Percentiles rank a stretch among this genome's conserved stretches.
phyloP scores from a whole-genome alignment of 768 basidiomycete species.

The Tubosaeta sp. region DNA sequence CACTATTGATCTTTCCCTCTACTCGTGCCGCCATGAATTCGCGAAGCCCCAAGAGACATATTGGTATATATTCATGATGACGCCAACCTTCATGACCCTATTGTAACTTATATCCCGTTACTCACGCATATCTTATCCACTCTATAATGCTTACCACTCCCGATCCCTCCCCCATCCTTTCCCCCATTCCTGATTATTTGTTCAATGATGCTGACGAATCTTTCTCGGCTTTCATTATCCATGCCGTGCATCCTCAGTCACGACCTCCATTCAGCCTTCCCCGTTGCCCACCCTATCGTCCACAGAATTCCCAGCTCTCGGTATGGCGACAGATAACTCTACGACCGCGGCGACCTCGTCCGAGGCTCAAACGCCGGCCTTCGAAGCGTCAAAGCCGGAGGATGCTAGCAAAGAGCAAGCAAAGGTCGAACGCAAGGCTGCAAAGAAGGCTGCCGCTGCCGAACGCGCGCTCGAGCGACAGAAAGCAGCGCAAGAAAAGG shows the following conservation, averaged over 20 bases:
- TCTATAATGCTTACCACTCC: conserved; percentile 13
- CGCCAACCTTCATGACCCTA: conserved; percentile 15
- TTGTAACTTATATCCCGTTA: conserved; percentile 8
- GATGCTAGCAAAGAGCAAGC: conserved; percentile 43
- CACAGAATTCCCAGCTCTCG: conserved; percentile 73
- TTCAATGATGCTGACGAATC: conserved; percentile 40
- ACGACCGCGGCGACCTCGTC: conserved; percentile 4
- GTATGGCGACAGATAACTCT: conserved; percentile 13
- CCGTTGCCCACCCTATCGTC: conserved; percentile 52
- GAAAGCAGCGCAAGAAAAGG: conserved; percentile 55
- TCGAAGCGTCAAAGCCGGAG: conserved; percentile 27
- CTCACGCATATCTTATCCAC: conserved; percentile 2
- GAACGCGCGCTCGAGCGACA: conserved; percentile 62
- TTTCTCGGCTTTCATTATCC: conserved; percentile 20
- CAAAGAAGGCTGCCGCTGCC: conserved; percentile 58
- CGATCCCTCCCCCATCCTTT: conserved; percentile 34
- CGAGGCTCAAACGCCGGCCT: conserved; percentile 20
- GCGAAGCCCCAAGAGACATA: conserved; percentile 24
- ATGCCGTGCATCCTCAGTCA: conserved; percentile 29
- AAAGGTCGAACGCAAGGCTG: conserved; percentile 59
- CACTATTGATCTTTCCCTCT: conserved; percentile 15
- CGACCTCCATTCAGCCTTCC: conserved; percentile 34
- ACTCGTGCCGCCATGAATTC: conserved; percentile 26
- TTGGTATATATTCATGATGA: conserved; percentile 19
- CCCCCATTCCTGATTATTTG: conserved; percentile 43